Percentiles rank a stretch among this genome's conserved stretches.
phyloP scores from a whole-genome alignment of 495 filamentous ascomycete species.

The Xylaria venustula region DNA sequence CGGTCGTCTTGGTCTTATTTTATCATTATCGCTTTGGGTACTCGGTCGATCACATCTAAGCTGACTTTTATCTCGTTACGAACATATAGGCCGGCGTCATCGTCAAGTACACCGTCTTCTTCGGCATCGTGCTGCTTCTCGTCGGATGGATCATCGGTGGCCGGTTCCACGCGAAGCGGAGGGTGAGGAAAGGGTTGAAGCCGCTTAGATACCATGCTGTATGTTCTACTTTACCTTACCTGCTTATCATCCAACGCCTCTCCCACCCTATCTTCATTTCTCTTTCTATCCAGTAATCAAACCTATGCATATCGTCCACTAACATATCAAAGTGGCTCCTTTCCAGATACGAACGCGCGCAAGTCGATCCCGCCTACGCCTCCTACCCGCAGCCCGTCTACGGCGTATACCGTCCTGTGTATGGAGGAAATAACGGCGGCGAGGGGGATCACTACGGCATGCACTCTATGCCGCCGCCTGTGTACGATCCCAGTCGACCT shows the following conservation, averaged over 20 bases:
- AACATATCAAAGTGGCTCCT: constrained; percentile 57
- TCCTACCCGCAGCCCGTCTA: constrained; percentile 41
- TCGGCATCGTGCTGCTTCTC: constrained; percentile 51
- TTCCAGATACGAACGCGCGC: constrained; percentile 51
- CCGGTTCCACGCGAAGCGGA: constrained; percentile 64
- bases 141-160: constrained; percentile 56
- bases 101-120: constrained; percentile 68
- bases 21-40: too few species aligned
- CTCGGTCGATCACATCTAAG: too few species aligned
- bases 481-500: constrained; percentile 46
- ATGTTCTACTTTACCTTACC: constrained; percentile 25
- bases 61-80: too few species aligned
- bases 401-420: constrained; percentile 27
- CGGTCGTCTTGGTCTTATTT: too few species aligned
- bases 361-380: constrained; percentile 51
- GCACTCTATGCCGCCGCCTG: constrained; percentile 58
- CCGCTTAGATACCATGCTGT: constrained; percentile 70
- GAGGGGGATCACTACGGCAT: constrained; percentile 48
- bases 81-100: constrained; percentile 57
- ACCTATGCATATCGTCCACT: background rate
- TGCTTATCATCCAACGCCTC: too few species aligned
- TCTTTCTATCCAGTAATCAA: background rate
- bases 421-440: constrained; percentile 1
- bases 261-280: background rate
- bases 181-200: constrained; percentile 58